These are phyloP conservation scores for Fusarium sp. DNA, from an alignment of 2,329 filamentous ascomycete genomes.

Conservation along the genomic window DNA sequence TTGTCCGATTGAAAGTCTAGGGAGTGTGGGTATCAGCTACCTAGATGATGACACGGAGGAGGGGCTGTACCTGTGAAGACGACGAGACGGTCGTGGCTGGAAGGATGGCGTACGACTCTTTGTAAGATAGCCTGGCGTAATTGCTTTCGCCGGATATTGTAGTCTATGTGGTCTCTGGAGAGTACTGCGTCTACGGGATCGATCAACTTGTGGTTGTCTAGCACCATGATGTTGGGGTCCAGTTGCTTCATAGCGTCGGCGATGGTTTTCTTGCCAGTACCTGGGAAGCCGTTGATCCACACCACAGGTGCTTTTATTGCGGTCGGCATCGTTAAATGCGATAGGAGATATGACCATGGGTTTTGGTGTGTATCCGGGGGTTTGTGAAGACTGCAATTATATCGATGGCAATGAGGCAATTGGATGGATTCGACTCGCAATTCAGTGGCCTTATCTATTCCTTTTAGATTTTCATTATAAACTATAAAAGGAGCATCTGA, in stretches of 20 bases:
- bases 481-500: neutral
- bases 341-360: accelerated
- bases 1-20: neutral
- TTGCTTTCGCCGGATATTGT: neutral
- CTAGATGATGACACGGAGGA: neutral
- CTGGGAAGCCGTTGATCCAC: neutral
- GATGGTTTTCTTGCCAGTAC: neutral
- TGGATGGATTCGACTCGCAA: neutral
- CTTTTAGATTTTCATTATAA: neutral
- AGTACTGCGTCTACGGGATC: neutral
- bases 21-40: neutral
- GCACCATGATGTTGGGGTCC: neutral
- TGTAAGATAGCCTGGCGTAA: neutral
- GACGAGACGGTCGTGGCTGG: neutral
- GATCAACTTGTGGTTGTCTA: neutral
- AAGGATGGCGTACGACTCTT: neutral
- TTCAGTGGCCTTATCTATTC: neutral
- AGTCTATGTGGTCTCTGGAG: neutral
- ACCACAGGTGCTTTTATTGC: neutral
- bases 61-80: neutral
- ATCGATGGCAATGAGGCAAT: too few relatives aligned
- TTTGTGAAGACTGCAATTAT: neutral
- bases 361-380: too few relatives aligned
- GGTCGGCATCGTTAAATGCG: neutral
- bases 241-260: neutral